phyloP scores from a whole-genome alignment of 495 filamentous ascomycete genomes.

The Annulohypoxylon maeteangense region DNA sequence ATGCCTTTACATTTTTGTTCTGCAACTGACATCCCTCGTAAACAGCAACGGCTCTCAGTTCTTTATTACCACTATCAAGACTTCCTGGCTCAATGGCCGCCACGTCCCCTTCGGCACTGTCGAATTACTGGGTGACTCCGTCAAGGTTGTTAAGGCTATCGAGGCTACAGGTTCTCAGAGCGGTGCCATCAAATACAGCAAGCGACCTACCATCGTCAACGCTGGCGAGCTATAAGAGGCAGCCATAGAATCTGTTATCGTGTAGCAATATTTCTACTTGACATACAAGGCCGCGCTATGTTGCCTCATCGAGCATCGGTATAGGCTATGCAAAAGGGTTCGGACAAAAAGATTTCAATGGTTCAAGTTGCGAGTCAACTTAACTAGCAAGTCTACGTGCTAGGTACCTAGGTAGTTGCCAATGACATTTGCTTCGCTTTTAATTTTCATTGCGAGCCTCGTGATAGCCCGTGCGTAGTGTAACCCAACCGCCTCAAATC shows the following conservation, averaged over 20 bases:
- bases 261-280: slow-evolving; percentile 39
- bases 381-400: slow-evolving; percentile 12
- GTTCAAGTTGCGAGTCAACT: slow-evolving; percentile 15
- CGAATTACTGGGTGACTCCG: slow-evolving; percentile 65
- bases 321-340: slow-evolving; percentile 25
- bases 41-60: slow-evolving; percentile 79
- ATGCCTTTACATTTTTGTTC: background rate
- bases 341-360: slow-evolving; percentile 12
- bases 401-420: slow-evolving; percentile 31
- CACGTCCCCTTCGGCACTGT: slow-evolving; percentile 79
- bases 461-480: background rate
- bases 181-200: slow-evolving; percentile 69
- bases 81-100: slow-evolving; percentile 78
- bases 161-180: slow-evolving; percentile 74
- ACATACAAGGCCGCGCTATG: slow-evolving; percentile 21
- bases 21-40: slow-evolving; percentile 1
- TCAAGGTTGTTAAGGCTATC: slow-evolving; percentile 74
- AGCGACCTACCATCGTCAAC: slow-evolving; percentile 74
- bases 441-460: background rate
- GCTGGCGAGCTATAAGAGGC: slow-evolving; percentile 62
- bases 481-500: too few species aligned
- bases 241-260: background rate
- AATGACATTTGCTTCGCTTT: slow-evolving; percentile 27
- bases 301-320: slow-evolving; percentile 21
- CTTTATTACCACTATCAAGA: slow-evolving; percentile 79